Conservation (phyloP, 805 yeast genomes). For the Kazachstania psychrophila region DNA sequence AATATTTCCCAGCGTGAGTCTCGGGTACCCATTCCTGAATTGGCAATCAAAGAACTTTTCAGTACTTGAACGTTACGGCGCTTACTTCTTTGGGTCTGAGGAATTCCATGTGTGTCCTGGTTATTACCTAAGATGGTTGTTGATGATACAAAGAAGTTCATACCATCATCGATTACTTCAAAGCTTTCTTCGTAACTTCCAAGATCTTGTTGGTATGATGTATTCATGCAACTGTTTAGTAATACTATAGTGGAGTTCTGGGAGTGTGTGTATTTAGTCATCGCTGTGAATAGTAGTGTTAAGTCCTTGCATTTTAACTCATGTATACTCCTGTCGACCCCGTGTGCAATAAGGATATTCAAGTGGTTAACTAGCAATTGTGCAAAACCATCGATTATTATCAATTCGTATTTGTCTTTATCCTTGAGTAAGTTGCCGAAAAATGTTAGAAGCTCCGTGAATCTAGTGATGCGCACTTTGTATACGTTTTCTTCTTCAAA, state of each 20-base stretch:
- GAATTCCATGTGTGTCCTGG: too few relatives aligned
- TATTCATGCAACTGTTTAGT: conserved; percentile 28
- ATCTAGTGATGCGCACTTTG: conserved; percentile 14
- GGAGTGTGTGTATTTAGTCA: conserved; percentile 23
- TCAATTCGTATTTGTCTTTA: conserved; percentile 10
- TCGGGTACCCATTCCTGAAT: conserved; percentile 23
- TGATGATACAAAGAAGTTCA: conserved; percentile 17
- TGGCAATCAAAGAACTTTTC: conserved; percentile 25
- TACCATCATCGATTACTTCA: conserved; percentile 13
- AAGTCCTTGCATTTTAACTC: conserved; percentile 23
- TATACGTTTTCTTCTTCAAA: background rate
- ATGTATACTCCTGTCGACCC: conserved; percentile 13
- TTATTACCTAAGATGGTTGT: background rate
- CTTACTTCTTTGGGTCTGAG: too few relatives aligned
- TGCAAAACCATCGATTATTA: conserved; percentile 29
- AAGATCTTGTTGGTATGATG: conserved; percentile 16
- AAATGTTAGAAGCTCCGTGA: conserved; percentile 21
- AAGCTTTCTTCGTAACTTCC: conserved; percentile 10
- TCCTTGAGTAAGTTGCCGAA: conserved; percentile 12
- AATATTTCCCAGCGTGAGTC: conserved; percentile 28
- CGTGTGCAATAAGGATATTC: conserved; percentile 4
- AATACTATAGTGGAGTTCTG: conserved; percentile 18
- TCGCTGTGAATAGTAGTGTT: conserved; percentile 17
- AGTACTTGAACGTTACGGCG: conserved; percentile 24
- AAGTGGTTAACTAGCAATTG: conserved; percentile 22